Conservation (phyloP, 352 stramenopile species). For the Hyphochytrium catenoides region DNA sequence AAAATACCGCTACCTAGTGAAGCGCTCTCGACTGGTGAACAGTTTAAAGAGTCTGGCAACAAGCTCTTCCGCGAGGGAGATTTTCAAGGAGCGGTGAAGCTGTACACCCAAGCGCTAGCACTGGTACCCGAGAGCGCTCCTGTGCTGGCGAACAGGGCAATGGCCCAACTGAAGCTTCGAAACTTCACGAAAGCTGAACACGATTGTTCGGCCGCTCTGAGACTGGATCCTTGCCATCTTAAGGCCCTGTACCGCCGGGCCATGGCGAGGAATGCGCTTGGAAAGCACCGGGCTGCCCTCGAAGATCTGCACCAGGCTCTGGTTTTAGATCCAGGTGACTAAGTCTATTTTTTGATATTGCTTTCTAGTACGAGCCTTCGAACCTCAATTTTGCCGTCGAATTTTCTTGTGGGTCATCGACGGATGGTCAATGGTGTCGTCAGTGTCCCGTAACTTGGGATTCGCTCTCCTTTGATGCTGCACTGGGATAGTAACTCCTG, state of each 20-base stretch:
- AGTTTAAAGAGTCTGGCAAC: conserved; percentile 67
- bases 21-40: conserved; percentile 13
- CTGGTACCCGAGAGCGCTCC: conserved; percentile 35
- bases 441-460: too few relatives aligned
- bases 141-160: conserved; percentile 67
- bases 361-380: too few relatives aligned
- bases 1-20: neutral
- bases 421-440: too few relatives aligned
- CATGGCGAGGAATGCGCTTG: conserved; percentile 50
- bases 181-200: conserved; percentile 61
- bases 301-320: conserved; percentile 40
- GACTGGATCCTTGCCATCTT: conserved; percentile 37
- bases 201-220: conserved; percentile 60
- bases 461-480: too few relatives aligned
- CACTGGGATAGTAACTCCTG: too few relatives aligned
- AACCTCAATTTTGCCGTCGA: too few relatives aligned
- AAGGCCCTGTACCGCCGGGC: conserved; percentile 60
- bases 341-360: too few relatives aligned
- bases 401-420: too few relatives aligned
- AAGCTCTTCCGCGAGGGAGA: conserved; percentile 62
- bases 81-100: conserved; percentile 55
- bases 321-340: conserved; percentile 34
- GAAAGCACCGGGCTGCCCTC: conserved; percentile 54
- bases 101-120: conserved; percentile 60
- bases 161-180: conserved; percentile 62